These are phyloP conservation scores for Ilex paraguariensis DNA, from an alignment of 305 asterid genomes.

Conservation along the genomic window DNA sequence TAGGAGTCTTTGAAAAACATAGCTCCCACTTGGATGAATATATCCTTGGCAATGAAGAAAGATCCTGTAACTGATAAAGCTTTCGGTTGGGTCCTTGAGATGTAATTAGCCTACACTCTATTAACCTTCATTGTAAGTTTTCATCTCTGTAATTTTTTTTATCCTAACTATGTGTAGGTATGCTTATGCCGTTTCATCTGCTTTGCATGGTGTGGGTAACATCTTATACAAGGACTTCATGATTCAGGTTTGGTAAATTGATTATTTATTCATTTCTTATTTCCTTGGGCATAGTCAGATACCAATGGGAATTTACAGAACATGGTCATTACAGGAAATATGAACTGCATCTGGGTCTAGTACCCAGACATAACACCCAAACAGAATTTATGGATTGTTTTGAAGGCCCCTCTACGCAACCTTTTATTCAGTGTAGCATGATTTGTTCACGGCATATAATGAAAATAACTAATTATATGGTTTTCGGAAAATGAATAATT, in stretches of 20 bases:
- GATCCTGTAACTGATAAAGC: conserved; percentile 89
- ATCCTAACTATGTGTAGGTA: conserved; percentile 46
- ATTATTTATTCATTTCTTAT: conserved; percentile 6
- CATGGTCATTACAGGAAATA: too few relatives aligned
- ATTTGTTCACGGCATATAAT: too few relatives aligned
- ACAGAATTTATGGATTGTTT: too few relatives aligned
- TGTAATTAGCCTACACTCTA: conserved; percentile 35
- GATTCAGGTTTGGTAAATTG: conserved; percentile 64
- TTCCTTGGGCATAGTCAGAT: conserved; percentile 12
- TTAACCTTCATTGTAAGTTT: background rate
- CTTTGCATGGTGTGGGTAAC: conserved; percentile 71
- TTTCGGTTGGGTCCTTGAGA: conserved; percentile 98
- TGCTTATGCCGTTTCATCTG: conserved; percentile 88
- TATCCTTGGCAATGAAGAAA: conserved; percentile 90
- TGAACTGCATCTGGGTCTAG: too few relatives aligned
- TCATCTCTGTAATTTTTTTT: conserved; percentile 1
- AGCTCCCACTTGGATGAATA: conserved; percentile 98
- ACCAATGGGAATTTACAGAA: too few relatives aligned
- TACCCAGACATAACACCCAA: too few relatives aligned
- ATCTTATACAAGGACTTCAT: conserved; percentile 80
- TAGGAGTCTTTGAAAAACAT: conserved; percentile 62
- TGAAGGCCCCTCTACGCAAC: too few relatives aligned
- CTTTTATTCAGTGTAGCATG: too few relatives aligned
- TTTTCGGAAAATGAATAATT: too few relatives aligned
- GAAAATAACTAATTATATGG: too few relatives aligned